Evolutionary conservation across 2,329 filamentous ascomycete genomes (phyloP).

Genomic region (Rutstroemia sydowiana): DNA sequence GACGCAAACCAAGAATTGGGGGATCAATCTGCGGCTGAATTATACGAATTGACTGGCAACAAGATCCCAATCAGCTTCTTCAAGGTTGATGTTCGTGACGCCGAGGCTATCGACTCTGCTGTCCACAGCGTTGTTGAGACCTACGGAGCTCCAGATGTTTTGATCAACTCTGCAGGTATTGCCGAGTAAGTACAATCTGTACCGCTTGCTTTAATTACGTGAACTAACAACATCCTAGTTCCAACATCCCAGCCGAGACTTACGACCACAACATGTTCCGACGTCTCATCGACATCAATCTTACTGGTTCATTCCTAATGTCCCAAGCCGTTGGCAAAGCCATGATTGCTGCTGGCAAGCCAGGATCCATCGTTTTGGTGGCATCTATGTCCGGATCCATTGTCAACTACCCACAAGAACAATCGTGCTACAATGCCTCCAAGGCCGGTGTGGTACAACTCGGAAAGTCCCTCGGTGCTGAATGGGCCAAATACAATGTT

Average conservation of each 20-base stretch:
- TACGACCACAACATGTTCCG: constrained; percentile 73
- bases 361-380: constrained; percentile 67
- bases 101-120: constrained; percentile 59
- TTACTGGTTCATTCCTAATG: constrained; percentile 72
- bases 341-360: constrained; percentile 66
- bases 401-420: constrained; percentile 81
- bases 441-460: constrained; percentile 76
- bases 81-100: constrained; percentile 71
- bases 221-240: constrained; percentile 34
- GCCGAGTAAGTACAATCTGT: constrained; percentile 48
- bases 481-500: constrained; percentile 77
- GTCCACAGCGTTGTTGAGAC: constrained; percentile 58
- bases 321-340: constrained; percentile 62
- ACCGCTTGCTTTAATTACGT: neutral
- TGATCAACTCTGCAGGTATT: constrained; percentile 76
- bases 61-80: constrained; percentile 64
- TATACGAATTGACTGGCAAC: constrained; percentile 60
- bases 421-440: constrained; percentile 76
- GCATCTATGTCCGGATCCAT: constrained; percentile 77
- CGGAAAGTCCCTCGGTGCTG: constrained; percentile 72
- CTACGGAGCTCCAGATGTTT: constrained; percentile 63
- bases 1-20: constrained; percentile 71
- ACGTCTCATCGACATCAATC: constrained; percentile 73
- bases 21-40: constrained; percentile 59
- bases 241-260: constrained; percentile 74